phyloP scores from a whole-genome alignment of 2,329 filamentous ascomycete species.

The Chalaropsis thielavioides region DNA sequence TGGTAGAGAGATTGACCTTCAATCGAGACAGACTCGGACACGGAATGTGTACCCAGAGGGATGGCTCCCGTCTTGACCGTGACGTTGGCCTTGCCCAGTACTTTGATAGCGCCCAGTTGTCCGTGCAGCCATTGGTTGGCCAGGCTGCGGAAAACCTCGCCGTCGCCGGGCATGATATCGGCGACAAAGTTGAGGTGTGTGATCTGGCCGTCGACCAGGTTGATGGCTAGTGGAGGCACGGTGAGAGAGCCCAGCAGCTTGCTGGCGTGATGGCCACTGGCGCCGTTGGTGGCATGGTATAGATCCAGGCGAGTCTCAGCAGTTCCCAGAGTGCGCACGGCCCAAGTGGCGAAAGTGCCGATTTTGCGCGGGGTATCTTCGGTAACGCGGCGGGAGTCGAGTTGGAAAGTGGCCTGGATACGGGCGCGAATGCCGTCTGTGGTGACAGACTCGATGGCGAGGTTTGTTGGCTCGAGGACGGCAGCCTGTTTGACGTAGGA shows the following conservation, averaged over 20 bases:
- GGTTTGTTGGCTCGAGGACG: constrained; percentile 65
- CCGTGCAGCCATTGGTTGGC: constrained; percentile 83
- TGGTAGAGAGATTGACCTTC: constrained; percentile 66
- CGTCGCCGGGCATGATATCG: constrained; percentile 59
- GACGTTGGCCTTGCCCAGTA: constrained; percentile 61
- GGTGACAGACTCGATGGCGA: constrained; percentile 79
- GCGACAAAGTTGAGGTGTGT: constrained; percentile 69
- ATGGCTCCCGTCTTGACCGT: constrained; percentile 66
- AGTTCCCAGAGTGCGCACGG: constrained; percentile 62
- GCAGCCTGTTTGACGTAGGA: constrained; percentile 75
- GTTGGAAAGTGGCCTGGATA: constrained; percentile 64
- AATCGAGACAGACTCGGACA: constrained; percentile 63
- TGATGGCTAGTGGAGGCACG: constrained; percentile 61
- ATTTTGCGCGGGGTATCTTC: constrained; percentile 58
- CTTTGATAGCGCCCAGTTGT: constrained; percentile 51
- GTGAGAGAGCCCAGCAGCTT: constrained; percentile 52
- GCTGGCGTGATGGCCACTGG: constrained; percentile 55
- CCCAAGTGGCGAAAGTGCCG: constrained; percentile 64
- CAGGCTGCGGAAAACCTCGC: constrained; percentile 61
- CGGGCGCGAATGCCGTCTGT: constrained; percentile 61
- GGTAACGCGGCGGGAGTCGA: constrained; percentile 64
- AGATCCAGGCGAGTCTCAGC: constrained; percentile 59
- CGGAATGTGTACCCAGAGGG: constrained; percentile 58
- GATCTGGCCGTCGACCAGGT: constrained; percentile 60
- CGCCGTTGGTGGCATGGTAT: constrained; percentile 44